These are phyloP conservation scores for Suillus subluteus DNA, from an alignment of 768 basidiomycete genomes.

Conservation along the genomic window DNA sequence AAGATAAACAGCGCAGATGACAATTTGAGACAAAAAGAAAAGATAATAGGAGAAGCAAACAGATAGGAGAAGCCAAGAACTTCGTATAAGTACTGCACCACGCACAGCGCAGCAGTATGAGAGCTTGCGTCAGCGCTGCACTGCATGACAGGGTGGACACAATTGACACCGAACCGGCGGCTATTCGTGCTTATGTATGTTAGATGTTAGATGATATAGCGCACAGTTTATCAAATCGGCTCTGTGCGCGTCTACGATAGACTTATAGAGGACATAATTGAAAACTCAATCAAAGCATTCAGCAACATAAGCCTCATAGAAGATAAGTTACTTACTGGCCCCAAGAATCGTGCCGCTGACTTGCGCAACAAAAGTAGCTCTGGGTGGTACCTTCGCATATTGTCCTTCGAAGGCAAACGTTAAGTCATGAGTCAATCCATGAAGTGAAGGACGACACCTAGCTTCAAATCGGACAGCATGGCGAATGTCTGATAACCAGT, in stretches of 20 bases:
- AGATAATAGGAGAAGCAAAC: no score
- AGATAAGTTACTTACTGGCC: slow-evolving; percentile 37
- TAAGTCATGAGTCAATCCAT: slow-evolving; percentile 15
- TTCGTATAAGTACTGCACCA: no score
- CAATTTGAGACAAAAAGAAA: no score
- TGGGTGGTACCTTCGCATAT: slow-evolving; percentile 56
- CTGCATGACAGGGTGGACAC: no score
- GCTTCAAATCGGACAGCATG: slow-evolving; percentile 48
- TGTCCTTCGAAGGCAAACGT: slow-evolving; percentile 50
- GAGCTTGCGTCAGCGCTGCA: no score
- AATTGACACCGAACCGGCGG: no score
- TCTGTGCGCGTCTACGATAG: slow-evolving; percentile 20
- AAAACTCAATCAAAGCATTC: slow-evolving; percentile 16
- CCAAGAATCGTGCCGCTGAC: slow-evolving; percentile 54
- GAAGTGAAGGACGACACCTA: background rate
- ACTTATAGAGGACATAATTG: slow-evolving; percentile 25
- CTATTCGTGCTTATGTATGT: no score
- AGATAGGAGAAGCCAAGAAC: no score
- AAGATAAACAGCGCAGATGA: no score
- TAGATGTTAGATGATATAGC: no score
- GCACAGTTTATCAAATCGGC: slow-evolving; percentile 17
- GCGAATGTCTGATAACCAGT: slow-evolving; percentile 56
- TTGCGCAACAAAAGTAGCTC: slow-evolving; percentile 51
- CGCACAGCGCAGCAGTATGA: no score
- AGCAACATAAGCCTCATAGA: background rate